phyloP scores from a whole-genome alignment of 176 grass and related monocot species.

The Carex littledalei region DNA sequence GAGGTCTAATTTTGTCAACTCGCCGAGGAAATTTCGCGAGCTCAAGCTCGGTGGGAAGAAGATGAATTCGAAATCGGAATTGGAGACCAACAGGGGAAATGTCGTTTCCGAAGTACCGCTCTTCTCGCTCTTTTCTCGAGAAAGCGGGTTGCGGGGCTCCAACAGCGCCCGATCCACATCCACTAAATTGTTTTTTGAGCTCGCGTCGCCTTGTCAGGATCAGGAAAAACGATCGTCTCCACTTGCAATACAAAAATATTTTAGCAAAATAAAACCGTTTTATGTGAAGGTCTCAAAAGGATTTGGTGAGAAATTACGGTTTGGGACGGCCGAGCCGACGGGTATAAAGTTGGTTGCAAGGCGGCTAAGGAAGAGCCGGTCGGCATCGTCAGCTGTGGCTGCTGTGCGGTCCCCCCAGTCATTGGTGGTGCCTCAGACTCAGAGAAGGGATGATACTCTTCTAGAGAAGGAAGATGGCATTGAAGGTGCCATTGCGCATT shows the following conservation, averaged over 20 bases:
- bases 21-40: slow-evolving; percentile 37
- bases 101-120: slow-evolving; percentile 4
- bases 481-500: slow-evolving; percentile 92
- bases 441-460: slow-evolving; percentile 67
- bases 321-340: neutral
- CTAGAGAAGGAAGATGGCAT: slow-evolving; percentile 86
- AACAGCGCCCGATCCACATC: slow-evolving; percentile 26
- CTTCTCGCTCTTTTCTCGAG: slow-evolving; percentile 44
- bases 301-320: slow-evolving; percentile 8
- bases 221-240: slow-evolving; percentile 13
- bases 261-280: slow-evolving; percentile 76
- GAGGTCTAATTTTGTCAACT: slow-evolving; percentile 23
- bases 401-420: slow-evolving; percentile 16
- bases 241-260: slow-evolving; percentile 45
- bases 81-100: neutral
- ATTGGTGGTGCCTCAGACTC: neutral
- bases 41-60: slow-evolving; percentile 62
- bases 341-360: slow-evolving; percentile 16
- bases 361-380: slow-evolving; percentile 54
- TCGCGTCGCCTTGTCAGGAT: slow-evolving; percentile 31
- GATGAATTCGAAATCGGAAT: slow-evolving; percentile 11
- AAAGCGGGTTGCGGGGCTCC: slow-evolving; percentile 45
- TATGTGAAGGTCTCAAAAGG: slow-evolving; percentile 25
- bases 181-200: slow-evolving; percentile 21
- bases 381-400: slow-evolving; percentile 37